phyloP scores from a whole-genome alignment of 345 rosid species.

The Noccaea caerulescens region DNA sequence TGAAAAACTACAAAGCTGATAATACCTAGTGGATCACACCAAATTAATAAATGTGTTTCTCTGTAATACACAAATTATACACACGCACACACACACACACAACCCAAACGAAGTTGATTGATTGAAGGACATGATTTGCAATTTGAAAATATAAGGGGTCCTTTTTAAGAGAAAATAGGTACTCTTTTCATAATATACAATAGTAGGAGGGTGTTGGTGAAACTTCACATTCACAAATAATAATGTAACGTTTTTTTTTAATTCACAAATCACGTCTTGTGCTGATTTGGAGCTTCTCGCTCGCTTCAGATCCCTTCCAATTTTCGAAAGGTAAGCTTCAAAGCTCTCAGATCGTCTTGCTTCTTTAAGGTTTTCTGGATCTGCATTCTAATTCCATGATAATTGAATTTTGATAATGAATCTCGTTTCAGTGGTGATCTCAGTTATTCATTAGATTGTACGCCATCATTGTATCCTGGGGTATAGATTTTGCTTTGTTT shows the following conservation, averaged over 20 bases:
- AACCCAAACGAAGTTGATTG: too few relatives aligned
- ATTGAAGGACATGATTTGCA: neutral
- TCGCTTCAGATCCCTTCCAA: constrained; percentile 32
- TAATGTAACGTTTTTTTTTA: neutral
- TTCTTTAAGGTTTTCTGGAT: neutral
- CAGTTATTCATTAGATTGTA: neutral
- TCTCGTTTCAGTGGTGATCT: constrained; percentile 6
- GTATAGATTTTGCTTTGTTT: neutral
- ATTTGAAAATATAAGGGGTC: constrained; percentile 10
- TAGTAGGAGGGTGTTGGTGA: constrained; percentile 22
- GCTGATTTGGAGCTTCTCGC: constrained; percentile 24
- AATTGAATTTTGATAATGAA: neutral
- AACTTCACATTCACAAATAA: constrained; percentile 17
- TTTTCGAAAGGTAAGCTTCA: constrained; percentile 31
- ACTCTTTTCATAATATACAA: neutral
- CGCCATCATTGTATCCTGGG: neutral
- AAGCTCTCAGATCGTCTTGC: neutral
- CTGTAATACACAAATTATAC: too few relatives aligned
- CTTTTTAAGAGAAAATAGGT: neutral
- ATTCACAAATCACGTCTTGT: constrained; percentile 6
- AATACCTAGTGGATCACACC: too few relatives aligned
- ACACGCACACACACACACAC: too few relatives aligned
- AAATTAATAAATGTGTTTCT: too few relatives aligned
- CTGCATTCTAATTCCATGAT: constrained; percentile 7
- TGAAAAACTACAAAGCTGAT: too few relatives aligned